A percentile compares a stretch with the other conserved stretches of the same genome.
These are phyloP conservation scores for Kondoa malvinella DNA, from an alignment of 768 basidiomycete species.

Conservation along the genomic window DNA sequence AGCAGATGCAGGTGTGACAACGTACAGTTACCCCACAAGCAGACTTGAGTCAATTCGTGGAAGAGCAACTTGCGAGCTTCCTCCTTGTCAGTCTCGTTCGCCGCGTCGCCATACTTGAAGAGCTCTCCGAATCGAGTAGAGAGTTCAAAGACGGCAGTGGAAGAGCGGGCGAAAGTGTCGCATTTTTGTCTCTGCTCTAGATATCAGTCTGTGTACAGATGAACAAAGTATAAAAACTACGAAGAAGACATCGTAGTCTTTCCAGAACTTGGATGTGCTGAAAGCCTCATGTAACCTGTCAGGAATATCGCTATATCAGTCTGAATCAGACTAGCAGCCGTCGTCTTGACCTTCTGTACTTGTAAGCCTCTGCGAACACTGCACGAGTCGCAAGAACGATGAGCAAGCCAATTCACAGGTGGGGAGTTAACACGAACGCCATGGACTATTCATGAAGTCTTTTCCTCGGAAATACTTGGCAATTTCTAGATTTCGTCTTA, in stretches of 20 bases:
- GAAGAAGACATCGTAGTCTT: slow-evolving; percentile 84
- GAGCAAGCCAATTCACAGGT: neutral
- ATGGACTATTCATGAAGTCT: slow-evolving; percentile 76
- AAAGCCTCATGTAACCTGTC: slow-evolving; percentile 74
- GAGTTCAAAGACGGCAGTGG: slow-evolving; percentile 81
- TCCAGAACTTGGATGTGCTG: slow-evolving; percentile 76
- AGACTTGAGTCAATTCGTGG: slow-evolving; percentile 83
- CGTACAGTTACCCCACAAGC: slow-evolving; percentile 77
- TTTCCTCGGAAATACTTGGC: slow-evolving; percentile 87
- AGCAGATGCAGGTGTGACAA: neutral
- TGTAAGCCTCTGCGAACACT: slow-evolving; percentile 76
- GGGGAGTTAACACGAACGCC: neutral
- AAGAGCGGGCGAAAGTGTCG: slow-evolving; percentile 84
- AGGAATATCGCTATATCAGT: neutral
- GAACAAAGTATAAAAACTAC: slow-evolving; percentile 30
- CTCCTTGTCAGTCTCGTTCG: slow-evolving; percentile 35
- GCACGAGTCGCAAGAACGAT: slow-evolving; percentile 58
- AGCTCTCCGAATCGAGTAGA: slow-evolving; percentile 81
- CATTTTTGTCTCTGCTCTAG: slow-evolving; percentile 42
- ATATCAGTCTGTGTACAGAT: slow-evolving; percentile 16
- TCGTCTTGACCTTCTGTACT: slow-evolving; percentile 29
- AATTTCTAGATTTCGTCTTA: slow-evolving; percentile 47
- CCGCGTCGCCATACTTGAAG: slow-evolving; percentile 44
- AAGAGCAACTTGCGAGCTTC: slow-evolving; percentile 58
- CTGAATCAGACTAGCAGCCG: neutral